phyloP scores from a whole-genome alignment of 805 yeast species.

The Yamadazyma endophytica region DNA sequence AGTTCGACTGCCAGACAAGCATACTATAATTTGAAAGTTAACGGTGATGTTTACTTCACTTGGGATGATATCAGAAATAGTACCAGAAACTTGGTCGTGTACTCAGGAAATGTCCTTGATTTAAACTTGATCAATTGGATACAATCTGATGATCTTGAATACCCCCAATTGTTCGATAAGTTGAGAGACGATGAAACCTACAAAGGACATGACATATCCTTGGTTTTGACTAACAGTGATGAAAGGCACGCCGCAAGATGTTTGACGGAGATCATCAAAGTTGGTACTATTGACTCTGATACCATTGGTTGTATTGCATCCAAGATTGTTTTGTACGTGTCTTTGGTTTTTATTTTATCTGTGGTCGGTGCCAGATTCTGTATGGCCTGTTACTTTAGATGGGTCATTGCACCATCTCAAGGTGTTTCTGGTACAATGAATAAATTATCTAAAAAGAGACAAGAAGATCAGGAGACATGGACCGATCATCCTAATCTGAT shows the following conservation, averaged over 20 bases:
- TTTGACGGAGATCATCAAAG: conserved; percentile 77
- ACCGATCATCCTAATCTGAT: conserved; percentile 46
- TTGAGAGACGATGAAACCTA: conserved; percentile 51
- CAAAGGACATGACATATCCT: conserved; percentile 78
- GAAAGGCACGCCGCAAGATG: conserved; percentile 76
- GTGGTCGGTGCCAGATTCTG: conserved; percentile 74
- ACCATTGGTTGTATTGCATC: conserved; percentile 95
- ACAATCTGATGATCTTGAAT: conserved; percentile 59
- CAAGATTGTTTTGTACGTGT: conserved; percentile 70
- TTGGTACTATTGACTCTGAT: conserved; percentile 84
- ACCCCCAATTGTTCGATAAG: conserved; percentile 68
- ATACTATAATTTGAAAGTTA: conserved; percentile 54
- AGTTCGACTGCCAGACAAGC: conserved; percentile 61
- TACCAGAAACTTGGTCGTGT: conserved; percentile 76
- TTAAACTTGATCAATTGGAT: conserved; percentile 75
- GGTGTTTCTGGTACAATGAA: conserved; percentile 68
- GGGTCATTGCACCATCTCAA: conserved; percentile 69
- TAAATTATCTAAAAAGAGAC: conserved; percentile 59
- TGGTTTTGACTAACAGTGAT: conserved; percentile 61
- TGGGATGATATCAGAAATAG: conserved; percentile 82
- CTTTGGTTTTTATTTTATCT: conserved; percentile 80
- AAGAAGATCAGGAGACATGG: conserved; percentile 79
- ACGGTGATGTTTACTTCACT: conserved; percentile 78
- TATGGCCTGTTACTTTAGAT: conserved; percentile 85
- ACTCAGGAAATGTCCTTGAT: conserved; percentile 86